Evolutionary conservation across 106 monocot species (phyloP).

Genomic region (Iris macrosiphon): DNA sequence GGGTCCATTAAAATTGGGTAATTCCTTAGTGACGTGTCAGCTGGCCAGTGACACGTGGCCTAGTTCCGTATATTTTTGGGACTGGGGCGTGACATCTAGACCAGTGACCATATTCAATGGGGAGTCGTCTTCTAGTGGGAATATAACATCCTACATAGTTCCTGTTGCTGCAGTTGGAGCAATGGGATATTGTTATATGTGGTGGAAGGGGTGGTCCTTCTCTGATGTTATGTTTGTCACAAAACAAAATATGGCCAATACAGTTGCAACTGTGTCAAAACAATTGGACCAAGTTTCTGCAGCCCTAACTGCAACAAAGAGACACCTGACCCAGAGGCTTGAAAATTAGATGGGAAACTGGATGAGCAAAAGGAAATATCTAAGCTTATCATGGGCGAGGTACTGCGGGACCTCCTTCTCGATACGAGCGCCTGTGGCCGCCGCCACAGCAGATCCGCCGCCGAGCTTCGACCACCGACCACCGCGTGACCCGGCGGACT

Average conservation of each 20-base stretch:
- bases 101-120: no score
- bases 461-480: no score
- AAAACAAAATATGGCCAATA: constrained; percentile 84
- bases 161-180: constrained; percentile 92
- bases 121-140: no score
- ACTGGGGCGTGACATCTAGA: no score
- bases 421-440: no score
- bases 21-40: no score
- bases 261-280: constrained; percentile 71
- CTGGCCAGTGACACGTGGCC: no score
- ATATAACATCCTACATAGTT: constrained; percentile 54
- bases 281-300: constrained; percentile 86
- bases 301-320: constrained; percentile 79
- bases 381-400: constrained; percentile 72
- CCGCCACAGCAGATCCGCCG: no score
- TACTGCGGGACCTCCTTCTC: no score
- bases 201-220: constrained; percentile 96
- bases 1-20: no score
- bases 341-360: constrained; percentile 78
- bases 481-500: no score
- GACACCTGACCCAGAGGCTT: constrained; percentile 67
- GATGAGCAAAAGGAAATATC: constrained; percentile 80
- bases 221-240: constrained; percentile 96
- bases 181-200: constrained; percentile 92
- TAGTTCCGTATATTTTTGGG: no score